Evolutionary conservation across 164 flowering plant genomes (phyloP), one percentile per base, ranked within the genome.

Genomic region (Akebia trifoliata): DNA sequence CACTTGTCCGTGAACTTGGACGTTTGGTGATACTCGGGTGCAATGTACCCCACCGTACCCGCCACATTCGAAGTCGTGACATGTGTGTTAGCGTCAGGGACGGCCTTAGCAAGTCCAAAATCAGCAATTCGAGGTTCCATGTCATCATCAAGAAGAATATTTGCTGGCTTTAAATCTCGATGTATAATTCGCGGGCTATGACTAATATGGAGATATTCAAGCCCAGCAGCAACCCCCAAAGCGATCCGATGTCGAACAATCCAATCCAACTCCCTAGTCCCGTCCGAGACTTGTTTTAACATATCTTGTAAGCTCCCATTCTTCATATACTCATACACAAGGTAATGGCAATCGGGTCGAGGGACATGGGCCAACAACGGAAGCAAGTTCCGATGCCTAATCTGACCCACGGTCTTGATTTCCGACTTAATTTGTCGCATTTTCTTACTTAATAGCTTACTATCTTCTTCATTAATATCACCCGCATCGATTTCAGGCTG

Each of bases 11-110:
- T 89, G 75, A 92, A 86, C 73, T 89, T 89, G 14, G 78, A 49
- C 0, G 91, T 89, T 66, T 85, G 95, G 67, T 83, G 78, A 60
- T 86, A 92, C 73, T 92, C 98, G 0, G 98, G 98, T 2, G 98
- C 94, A 6, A 92, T 92, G 64, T 83, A 92, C 1, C 97, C 98
- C 15, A 78, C 63, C 1, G 95, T 92, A 25, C 95, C 98, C 0
- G 87, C 98, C 12, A 89, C 79, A 52, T 82, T 83, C 1, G 95
- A 83, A 21, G 83, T 69, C 0, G 95, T 64, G 30, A 84, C 61
- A 32, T 89, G 98, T 2, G 97, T 89, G 10, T 81, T 26, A 0
- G 76, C 74, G 11, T 82, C 86, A 0, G 98, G 98, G 32, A 92
- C 59, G 6, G 80, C 75, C 61, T 82, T 89, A 1, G 98, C 98